Percentiles rank a stretch among this genome's conserved stretches.
Evolutionary conservation across 1,139 yeast species (phyloP).

Genomic region (Petasospora rhodanensis): DNA sequence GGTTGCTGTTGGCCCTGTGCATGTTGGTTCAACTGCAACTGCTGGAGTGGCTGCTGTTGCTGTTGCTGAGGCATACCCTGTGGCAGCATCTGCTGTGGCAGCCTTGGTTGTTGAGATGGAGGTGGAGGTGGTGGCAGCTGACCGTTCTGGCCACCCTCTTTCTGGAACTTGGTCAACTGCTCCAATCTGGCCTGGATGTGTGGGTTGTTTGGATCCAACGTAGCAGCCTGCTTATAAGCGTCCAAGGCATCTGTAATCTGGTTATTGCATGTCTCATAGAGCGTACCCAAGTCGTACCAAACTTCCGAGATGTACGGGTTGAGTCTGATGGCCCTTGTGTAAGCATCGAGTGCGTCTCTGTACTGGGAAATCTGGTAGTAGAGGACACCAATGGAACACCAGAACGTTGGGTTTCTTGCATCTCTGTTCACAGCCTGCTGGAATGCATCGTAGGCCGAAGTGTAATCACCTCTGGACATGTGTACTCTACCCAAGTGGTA

Average conservation of each 20-base stretch:
- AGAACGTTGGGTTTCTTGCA: constrained; percentile 93
- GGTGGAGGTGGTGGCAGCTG: constrained; percentile 62
- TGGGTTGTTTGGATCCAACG: constrained; percentile 89
- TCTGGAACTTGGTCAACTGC: constrained; percentile 72
- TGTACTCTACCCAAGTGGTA: constrained; percentile 93
- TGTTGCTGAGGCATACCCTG: constrained; percentile 25
- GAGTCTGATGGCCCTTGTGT: constrained; percentile 90
- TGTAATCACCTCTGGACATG: constrained; percentile 92
- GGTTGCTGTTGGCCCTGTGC: constrained; percentile 16
- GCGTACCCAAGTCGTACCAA: constrained; percentile 96
- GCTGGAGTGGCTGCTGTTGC: constrained; percentile 19
- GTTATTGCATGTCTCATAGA: constrained; percentile 95
- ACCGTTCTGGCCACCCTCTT: constrained; percentile 57
- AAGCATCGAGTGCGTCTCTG: constrained; percentile 95
- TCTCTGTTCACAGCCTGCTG: constrained; percentile 98
- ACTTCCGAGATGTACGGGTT: constrained; percentile 96
- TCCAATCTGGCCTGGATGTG: constrained; percentile 92
- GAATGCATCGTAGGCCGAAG: constrained; percentile 96
- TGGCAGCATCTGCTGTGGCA: constrained; percentile 33
- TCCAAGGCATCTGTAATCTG: constrained; percentile 93
- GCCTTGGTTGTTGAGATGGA: constrained; percentile 55
- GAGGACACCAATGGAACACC: constrained; percentile 98
- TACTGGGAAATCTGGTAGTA: constrained; percentile 95
- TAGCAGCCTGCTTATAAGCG: constrained; percentile 94
- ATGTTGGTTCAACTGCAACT: constrained; percentile 16